Evolutionary conservation across 2,329 filamentous ascomycete species (phyloP), one percentile per base, ranked within the genome.

Genomic region (Torrubiella hemipterigena): DNA sequence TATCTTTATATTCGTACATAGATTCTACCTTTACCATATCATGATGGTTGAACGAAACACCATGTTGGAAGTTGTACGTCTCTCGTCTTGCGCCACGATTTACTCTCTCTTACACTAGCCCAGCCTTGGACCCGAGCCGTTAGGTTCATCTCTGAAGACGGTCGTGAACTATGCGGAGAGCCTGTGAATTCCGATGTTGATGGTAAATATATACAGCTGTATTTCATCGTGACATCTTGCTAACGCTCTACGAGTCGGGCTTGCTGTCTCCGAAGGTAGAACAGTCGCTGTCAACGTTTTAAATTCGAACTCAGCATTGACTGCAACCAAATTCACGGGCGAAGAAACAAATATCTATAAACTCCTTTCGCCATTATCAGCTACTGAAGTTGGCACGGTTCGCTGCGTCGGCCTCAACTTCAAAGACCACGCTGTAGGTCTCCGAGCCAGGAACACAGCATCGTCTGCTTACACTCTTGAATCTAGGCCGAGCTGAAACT

Each of bases 341-440:
- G 38, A 41, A 15, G 11, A 12, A 14, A 17, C 18, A 15, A 11
- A 27, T 3, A 19, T 16, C 29, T 17, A 30, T n/a, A n/a, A 41
- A 33, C 29, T 41, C 3, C 35, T 39, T 10, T 37, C 39, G 5
- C 39, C 39, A 3, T 16, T 41, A n/a, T 26, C 34, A 11, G 14
- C 31, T 11, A 11, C 26, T 6, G 35, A 41, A 22, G 29, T 31
- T 14, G 37, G 37, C 17, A 38, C 34, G 6, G 35, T 41, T 25
- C 49, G 64, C 26, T 69, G 66, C 40, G 58, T 69, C 39, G 65
- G 66, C 1, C 43, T 70, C 25, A 68, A 70, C 37, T 47, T 46
- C 32, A 43, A 41, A 27, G 43, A 45, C 11, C 43, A 49, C n/a
- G 40, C 42, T 2, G 62, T 63, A 44, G 38, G 52, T 44, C n/a